Evolutionary conservation across 164 flowering plant genomes (phyloP), one percentile per base, ranked within the genome.

Genomic region (Liriodendron chinense): DNA sequence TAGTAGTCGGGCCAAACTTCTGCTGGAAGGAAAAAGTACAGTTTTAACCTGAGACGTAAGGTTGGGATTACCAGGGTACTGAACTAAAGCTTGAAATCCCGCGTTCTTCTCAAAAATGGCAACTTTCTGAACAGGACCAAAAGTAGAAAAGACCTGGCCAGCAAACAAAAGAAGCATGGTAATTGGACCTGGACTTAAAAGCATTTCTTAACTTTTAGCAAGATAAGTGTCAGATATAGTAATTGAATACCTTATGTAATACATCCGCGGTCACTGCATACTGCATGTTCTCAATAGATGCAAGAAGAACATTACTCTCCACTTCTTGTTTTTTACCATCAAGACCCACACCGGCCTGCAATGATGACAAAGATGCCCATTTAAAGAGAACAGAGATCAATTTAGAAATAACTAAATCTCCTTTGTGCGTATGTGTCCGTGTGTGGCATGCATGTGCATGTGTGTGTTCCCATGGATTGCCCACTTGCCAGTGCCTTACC

Each of bases 21-120:
- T 57, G n/a, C 18, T 57, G 20, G 14, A 13, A 57, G 14, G 10
- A 57, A 13, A 57, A 57, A 57, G n/a, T 57, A 13, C 3, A 13
- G 62, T 13, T 53, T 12, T 53, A 53, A 53, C 16, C 59, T 53
- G 12, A 53, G 59, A 8, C 18, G 20, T 53, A 53, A 53, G 59
- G 2, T 16, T 13, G 59, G 18, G 59, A 12, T 53, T 83, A 94
- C 98, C 99, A 63, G 97, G 87, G 71, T 89, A 96, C 79, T 96
- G 99, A 78, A 96, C 83, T 80, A 96, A 80, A 57, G 98, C 99
- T 80, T 96, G 99, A 50, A 87, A 74, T 62, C 97, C 99, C n/a
- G 91, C 92, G 84, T 94, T 94, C 83, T 96, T 96, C 78, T 96
- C 99, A 86, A 96, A 96, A 89, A 94, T 96, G 9, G 98, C 98